Evolutionary conservation across 345 rosid genomes (phyloP), one percentile per base, ranked within the genome.

Genomic region (Murraya koenigii): DNA sequence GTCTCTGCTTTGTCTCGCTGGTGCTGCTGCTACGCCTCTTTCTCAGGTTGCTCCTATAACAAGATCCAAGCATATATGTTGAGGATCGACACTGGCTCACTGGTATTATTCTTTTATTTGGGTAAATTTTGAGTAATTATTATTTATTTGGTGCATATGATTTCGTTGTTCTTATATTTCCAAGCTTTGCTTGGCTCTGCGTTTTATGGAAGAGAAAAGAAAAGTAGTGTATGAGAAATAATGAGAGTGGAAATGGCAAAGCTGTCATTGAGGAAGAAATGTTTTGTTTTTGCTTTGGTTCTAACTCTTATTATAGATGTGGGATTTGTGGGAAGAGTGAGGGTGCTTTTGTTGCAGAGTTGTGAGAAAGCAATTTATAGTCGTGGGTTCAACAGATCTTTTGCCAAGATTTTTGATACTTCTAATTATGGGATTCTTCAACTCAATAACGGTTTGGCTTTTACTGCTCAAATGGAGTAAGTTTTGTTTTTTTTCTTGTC

Each of bases 401-500:
- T 92, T 77, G 56, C 78, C 77, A 71, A 72, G 55, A 89, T 90
- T 76, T 95, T 82, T 82, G 92, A 91, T 72, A 88, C 94, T 75
- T 93, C 98, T 61, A 82, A 81, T 73, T 93, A 93, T 76, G 97
- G n/a, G n/a, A n/a, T n/a, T n/a, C n/a, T n/a, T n/a, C n/a, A n/a
- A n/a, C n/a, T n/a, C n/a, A n/a, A n/a, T n/a, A n/a, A n/a, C n/a
- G n/a, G n/a, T n/a, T n/a, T n/a, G n/a, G n/a, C n/a, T n/a, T n/a
- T n/a, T n/a, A n/a, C n/a, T n/a, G n/a, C n/a, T n/a, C n/a, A n/a
- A n/a, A n/a, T n/a, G n/a, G n/a, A n/a, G n/a, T n/a, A n/a, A n/a
- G n/a, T n/a, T n/a, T n/a, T n/a, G n/a, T n/a, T n/a, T n/a, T n/a
- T n/a, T n/a, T n/a, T n/a, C n/a, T n/a, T n/a, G n/a, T n/a, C n/a